Evolutionary conservation across 345 rosid species (phyloP), one percentile per base, ranked within the genome.

Genomic region (Populus davidiana): DNA sequence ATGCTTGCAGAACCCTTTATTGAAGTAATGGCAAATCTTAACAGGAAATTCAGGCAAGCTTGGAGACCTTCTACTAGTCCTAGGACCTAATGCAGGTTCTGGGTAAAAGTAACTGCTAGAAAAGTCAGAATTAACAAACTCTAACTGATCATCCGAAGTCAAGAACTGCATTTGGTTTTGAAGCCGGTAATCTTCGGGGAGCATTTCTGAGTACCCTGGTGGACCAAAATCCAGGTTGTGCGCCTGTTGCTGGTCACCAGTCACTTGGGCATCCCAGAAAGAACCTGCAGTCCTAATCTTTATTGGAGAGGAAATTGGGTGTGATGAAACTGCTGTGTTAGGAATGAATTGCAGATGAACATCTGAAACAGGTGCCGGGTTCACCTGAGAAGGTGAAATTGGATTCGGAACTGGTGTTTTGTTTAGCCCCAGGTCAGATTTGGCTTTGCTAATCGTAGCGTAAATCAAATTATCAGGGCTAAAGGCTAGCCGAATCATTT

Each of bases 401-500:
- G 86, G 86, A 44, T 81, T 73, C 12, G 85, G 75, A 69, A 80
- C 79, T 0, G 83, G 69, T n/a, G 77, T 66, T 67, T 86, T 84
- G 79, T 75, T 66, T 31, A 88, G 81, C 54, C 89, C 87, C 41
- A 93, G 89, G 43, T 90, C 86, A 23, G 88, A 78, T 83, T 92
- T 93, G 13, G 91, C 99, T 71, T 82, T 88, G 68, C 73, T 76
- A 83, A 96, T 91, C 82, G 91, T 80, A 21, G 88, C 86, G 23
- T 70, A 86, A 71, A 96, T 87, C 67, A 79, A 77, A 41, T 86
- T 75, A 76, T 96, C 97, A 1, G 99, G 94, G 69, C 94, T 80
- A 77, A 91, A 91, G 31, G 99, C 98, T 12, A 93, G 81, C 43
- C 99, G 89, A 73, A 93, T 91, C 98, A 96, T 96, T 72, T 96